Conservation (phyloP, 2,329 filamentous ascomycete species). For the Colletotrichum filicis region DNA sequence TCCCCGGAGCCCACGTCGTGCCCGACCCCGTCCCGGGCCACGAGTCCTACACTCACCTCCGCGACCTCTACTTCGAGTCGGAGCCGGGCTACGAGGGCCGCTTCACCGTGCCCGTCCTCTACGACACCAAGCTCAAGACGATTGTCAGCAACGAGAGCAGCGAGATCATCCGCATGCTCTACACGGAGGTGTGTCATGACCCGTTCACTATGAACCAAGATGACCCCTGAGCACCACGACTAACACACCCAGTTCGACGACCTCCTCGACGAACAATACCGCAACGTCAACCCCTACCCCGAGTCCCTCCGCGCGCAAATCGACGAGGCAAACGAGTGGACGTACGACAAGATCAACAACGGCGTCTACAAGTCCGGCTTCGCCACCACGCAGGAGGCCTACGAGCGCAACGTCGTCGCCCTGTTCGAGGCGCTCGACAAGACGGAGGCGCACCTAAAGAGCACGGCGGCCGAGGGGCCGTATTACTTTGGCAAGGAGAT, state of each 20-base stretch:
- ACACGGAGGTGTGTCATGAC: slow-evolving; percentile 59
- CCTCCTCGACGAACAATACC: slow-evolving; percentile 69
- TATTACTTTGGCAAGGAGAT: slow-evolving; percentile 81
- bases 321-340: slow-evolving; percentile 83
- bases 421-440: slow-evolving; percentile 84
- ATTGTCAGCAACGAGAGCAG: slow-evolving; percentile 94
- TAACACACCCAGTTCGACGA: slow-evolving; percentile 71
- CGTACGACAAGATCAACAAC: slow-evolving; percentile 79
- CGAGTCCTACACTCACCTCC: slow-evolving; percentile 75
- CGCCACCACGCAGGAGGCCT: slow-evolving; percentile 84
- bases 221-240: too few relatives aligned
- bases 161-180: slow-evolving; percentile 93
- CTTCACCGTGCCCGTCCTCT: slow-evolving; percentile 90
- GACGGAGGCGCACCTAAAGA: slow-evolving; percentile 75
- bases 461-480: slow-evolving; percentile 58
- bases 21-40: slow-evolving; percentile 77
- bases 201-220: too few relatives aligned
- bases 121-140: slow-evolving; percentile 77
- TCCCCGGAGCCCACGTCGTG: slow-evolving; percentile 70
- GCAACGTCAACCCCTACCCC: slow-evolving; percentile 75
- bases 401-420: slow-evolving; percentile 76
- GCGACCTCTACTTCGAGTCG: slow-evolving; percentile 82
- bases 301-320: slow-evolving; percentile 72
- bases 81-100: slow-evolving; percentile 79
- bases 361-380: slow-evolving; percentile 84